Percentiles rank a stretch among this genome's conserved stretches.
Evolutionary conservation across 1,284 basidiomycete species (phyloP).

Genomic region (Ustilago trichophora): DNA sequence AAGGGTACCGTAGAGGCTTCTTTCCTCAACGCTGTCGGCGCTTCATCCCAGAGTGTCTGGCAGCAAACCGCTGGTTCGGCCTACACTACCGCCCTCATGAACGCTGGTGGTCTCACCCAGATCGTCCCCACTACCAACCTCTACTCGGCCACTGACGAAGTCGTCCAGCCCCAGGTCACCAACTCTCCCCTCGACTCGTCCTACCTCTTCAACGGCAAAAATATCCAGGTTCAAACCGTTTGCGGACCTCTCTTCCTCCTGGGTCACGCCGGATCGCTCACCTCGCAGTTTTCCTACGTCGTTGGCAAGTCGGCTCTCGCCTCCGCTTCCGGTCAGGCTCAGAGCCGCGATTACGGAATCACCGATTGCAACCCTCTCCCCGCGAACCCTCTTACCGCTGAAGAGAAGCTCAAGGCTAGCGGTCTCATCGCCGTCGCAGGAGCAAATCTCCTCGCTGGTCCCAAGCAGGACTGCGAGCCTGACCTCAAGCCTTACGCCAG

Average conservation of each 20-base stretch:
- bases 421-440: constrained; percentile 13
- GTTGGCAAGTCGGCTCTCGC: constrained; percentile 20
- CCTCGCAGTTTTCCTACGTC: constrained; percentile 22
- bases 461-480: constrained; percentile 39
- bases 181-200: constrained; percentile 13
- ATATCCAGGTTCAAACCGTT: constrained; percentile 27
- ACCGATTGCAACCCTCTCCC: constrained; percentile 27
- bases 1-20: constrained; percentile 23
- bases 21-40: background rate
- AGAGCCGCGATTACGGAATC: constrained; percentile 10
- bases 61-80: constrained; percentile 29
- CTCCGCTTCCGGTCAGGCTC: constrained; percentile 5
- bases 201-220: constrained; percentile 24
- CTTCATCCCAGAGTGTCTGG: constrained; percentile 15
- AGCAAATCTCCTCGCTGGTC: constrained; percentile 9
- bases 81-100: constrained; percentile 17
- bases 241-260: constrained; percentile 22
- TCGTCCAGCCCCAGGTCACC: constrained; percentile 27
- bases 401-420: constrained; percentile 11
- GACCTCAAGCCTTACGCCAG: constrained; percentile 38
- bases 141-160: constrained; percentile 30
- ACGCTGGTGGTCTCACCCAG: constrained; percentile 31
- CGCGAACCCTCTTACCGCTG: constrained; percentile 6
- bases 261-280: constrained; percentile 29
- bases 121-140: constrained; percentile 44